These are phyloP conservation scores for Raddia guianensis DNA, from an alignment of 176 grass and related monocot genomes.

Conservation along the genomic window DNA sequence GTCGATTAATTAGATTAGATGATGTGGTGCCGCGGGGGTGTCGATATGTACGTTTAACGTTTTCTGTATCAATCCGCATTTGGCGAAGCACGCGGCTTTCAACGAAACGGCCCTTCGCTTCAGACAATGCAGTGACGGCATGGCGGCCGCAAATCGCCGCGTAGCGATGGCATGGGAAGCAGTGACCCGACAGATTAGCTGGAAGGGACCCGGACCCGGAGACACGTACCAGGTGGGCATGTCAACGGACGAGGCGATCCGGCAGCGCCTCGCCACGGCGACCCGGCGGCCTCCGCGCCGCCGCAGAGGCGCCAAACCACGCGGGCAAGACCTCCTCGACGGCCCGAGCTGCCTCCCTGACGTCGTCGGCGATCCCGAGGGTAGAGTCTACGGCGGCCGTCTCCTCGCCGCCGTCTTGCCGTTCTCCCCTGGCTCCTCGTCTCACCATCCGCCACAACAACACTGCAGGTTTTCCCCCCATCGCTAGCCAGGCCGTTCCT, in stretches of 20 bases:
- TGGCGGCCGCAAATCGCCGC: no score
- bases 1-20: no score
- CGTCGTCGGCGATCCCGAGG: not conserved
- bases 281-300: not conserved
- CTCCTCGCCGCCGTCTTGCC: not conserved
- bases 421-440: not conserved
- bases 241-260: not conserved
- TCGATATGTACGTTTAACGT: no score
- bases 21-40: no score
- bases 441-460: not conserved
- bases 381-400: not conserved
- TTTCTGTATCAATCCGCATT: no score
- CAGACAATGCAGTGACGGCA: not conserved
- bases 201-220: no score
- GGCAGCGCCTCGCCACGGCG: no score
- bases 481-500: not conserved
- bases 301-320: not conserved
- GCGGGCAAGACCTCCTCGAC: not conserved
- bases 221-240: not conserved
- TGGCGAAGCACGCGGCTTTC: no score
- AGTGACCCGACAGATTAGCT: not conserved
- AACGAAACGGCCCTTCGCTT: not conserved
- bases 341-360: no score
- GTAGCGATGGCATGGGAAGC: not conserved
- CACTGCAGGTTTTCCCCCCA: not conserved